Conservation (phyloP, 768 basidiomycete species). For the Leccinum truebloodii region DNA sequence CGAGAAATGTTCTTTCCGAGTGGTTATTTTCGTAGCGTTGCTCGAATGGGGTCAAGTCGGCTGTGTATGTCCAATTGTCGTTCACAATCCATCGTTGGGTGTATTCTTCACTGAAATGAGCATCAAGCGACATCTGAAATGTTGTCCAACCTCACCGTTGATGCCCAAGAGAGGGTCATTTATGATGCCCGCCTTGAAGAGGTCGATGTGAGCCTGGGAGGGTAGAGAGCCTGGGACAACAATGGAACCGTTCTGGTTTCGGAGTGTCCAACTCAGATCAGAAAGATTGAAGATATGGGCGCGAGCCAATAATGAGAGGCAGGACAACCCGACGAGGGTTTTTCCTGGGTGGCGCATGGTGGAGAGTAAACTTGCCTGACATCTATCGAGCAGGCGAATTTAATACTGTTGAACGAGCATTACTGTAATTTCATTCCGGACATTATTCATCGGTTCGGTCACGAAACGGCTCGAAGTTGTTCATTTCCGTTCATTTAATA, state of each 20-base stretch:
- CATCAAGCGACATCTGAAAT: background rate
- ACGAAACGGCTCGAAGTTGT: too few relatives aligned
- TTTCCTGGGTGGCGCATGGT: background rate
- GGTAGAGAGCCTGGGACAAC: slow-evolving; percentile 52
- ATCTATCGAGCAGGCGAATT: too few relatives aligned
- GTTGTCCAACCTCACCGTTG: slow-evolving; percentile 40
- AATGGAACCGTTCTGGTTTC: slow-evolving; percentile 54
- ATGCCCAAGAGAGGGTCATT: slow-evolving; percentile 53
- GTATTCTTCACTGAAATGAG: slow-evolving; percentile 39
- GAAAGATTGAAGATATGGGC: slow-evolving; percentile 44
- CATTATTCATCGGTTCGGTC: too few relatives aligned
- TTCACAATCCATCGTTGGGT: slow-evolving; percentile 55
- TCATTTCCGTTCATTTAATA: too few relatives aligned
- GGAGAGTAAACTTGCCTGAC: too few relatives aligned
- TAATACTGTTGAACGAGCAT: too few relatives aligned
- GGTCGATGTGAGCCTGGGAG: slow-evolving; percentile 56
- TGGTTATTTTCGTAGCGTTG: slow-evolving; percentile 18
- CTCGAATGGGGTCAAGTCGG: slow-evolving; percentile 49
- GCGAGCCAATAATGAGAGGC: slow-evolving; percentile 13
- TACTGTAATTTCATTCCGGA: too few relatives aligned
- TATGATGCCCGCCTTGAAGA: slow-evolving; percentile 52
- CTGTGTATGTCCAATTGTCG: slow-evolving; percentile 62
- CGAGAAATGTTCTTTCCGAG: slow-evolving; percentile 40
- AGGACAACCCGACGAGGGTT: slow-evolving; percentile 1
- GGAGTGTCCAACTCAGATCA: slow-evolving; percentile 51